Evolutionary conservation across 345 rosid species (phyloP).

Genomic region (Moricandia moricandioides): DNA sequence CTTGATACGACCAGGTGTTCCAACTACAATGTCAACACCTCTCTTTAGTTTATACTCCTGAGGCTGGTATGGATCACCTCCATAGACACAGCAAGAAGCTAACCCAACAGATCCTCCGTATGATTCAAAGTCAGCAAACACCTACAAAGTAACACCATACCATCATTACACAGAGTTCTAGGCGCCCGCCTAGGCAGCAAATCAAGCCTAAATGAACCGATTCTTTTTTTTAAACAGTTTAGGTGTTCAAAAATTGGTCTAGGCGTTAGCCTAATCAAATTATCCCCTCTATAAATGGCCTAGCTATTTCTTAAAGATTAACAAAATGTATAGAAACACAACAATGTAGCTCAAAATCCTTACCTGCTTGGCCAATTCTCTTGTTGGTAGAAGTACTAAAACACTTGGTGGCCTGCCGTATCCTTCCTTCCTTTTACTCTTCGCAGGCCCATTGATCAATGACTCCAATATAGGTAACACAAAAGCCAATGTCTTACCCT

Average conservation of each 20-base stretch:
- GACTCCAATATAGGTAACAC: conserved; percentile 95
- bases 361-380: conserved; percentile 96
- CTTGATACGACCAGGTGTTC: conserved; percentile 96
- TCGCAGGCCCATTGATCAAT: conserved; percentile 64
- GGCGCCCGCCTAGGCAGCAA: no score
- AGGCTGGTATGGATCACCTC: conserved; percentile 67
- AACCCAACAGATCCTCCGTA: conserved; percentile 83
- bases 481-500: conserved; percentile 98
- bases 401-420: conserved; percentile 85
- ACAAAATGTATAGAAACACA: no score
- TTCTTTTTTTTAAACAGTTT: no score
- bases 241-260: no score
- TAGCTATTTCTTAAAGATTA: no score
- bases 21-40: conserved; percentile 90
- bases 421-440: conserved; percentile 61
- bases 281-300: no score
- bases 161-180: no score
- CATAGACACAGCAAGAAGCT: conserved; percentile 78
- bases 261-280: no score
- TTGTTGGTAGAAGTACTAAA: conserved; percentile 87
- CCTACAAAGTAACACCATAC: conserved; percentile 39
- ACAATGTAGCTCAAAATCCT: not conserved
- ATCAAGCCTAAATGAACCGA: no score
- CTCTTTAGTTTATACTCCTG: conserved; percentile 68
- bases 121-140: conserved; percentile 69